Base-by-base conservation (phyloP, 139 green algal genomes). In the Ulvella scutata region DNA sequence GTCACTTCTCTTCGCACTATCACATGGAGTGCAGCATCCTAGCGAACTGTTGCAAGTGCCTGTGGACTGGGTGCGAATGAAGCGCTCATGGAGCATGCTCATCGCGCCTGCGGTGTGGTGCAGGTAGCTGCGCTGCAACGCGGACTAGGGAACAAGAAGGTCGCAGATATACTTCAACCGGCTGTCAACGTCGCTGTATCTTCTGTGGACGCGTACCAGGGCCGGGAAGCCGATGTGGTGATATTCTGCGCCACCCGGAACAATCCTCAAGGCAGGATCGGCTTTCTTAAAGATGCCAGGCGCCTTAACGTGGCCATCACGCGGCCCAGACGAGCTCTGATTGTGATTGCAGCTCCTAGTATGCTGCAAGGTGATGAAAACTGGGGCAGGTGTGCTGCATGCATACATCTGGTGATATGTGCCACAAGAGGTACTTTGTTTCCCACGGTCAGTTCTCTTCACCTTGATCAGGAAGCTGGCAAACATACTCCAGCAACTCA, bases 271-370 rank as follows among this genome's bases (percentile, higher is more conserved):
- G 79, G 84, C 2, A 73, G 35, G 0, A 73, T 98, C 3, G 93
- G 93, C 17, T 98, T 98, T 77, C 77, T 98, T 7, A 60, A 78
- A 0, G 93, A 98, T 77, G 38, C 80, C 3, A 83, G 92, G 6
- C 86, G 93, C 34, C 78, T 98, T 20, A 98, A 97, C 61, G 93
- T 98, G 44, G 91, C 92, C 34, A 82, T 98, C 78, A 97, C 93
- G 3, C 79, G 92, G 2, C 86, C 91, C 4, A 77, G 83, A 35
- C 80, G 89, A 0, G 82, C 78, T 7, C 77, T 87, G 20, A 73
- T 87, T n/a, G 79, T 89, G n/a, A 38, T 89, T 3, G 84, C 82
- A 0, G 43, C 85, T 62, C 76, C 84, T 21, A n/a, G 59, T 33
- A 89, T 82, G 28, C 78, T 89, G 38, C 43, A 37, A 1, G 39